Evolutionary conservation across 169 alveolate genomes (phyloP).

Genomic region (Eimeria falciformis): DNA sequence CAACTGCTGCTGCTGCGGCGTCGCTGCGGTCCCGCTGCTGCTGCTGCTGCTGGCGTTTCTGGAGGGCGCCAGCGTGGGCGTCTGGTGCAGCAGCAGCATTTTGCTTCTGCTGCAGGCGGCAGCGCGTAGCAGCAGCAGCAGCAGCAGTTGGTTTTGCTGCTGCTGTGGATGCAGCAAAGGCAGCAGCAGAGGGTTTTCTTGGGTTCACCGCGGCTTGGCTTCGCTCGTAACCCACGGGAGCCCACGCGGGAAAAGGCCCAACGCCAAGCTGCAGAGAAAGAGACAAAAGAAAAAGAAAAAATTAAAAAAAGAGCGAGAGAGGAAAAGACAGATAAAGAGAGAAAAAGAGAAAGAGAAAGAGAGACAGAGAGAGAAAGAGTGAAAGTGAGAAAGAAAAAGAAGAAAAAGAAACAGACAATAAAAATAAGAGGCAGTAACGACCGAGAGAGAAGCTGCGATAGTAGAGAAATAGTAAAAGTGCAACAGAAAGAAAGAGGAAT

Average conservation of each 20-base stretch:
- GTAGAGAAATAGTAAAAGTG: too few species aligned
- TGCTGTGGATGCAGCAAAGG: not conserved
- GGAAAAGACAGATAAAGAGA: too few species aligned
- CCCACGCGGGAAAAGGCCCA: constrained; percentile 70
- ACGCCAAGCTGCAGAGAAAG: constrained; percentile 45
- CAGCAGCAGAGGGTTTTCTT: constrained; percentile 8
- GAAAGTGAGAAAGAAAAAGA: not conserved
- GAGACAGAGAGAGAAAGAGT: too few species aligned
- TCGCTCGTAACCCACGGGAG: constrained; percentile 48
- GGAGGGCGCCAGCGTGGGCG: constrained; percentile 22
- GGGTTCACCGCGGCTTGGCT: not conserved
- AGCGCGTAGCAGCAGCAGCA: not conserved
- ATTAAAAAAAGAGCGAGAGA: not conserved
- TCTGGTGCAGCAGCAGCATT: not conserved
- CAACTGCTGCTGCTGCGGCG: constrained; percentile 60
- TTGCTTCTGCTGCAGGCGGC: constrained; percentile 10
- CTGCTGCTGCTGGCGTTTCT: not conserved
- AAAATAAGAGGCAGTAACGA: not conserved
- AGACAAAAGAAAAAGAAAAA: not conserved
- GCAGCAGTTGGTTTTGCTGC: constrained; percentile 8
- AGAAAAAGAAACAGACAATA: constrained; percentile 7
- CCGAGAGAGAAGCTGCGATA: not conserved
- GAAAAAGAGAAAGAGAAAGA: not conserved
- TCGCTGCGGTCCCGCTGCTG: constrained; percentile 21
- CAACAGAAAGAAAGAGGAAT: too few species aligned